Evolutionary conservation across 306 rosid species (phyloP).

Genomic region (Ormosia semicastrata): DNA sequence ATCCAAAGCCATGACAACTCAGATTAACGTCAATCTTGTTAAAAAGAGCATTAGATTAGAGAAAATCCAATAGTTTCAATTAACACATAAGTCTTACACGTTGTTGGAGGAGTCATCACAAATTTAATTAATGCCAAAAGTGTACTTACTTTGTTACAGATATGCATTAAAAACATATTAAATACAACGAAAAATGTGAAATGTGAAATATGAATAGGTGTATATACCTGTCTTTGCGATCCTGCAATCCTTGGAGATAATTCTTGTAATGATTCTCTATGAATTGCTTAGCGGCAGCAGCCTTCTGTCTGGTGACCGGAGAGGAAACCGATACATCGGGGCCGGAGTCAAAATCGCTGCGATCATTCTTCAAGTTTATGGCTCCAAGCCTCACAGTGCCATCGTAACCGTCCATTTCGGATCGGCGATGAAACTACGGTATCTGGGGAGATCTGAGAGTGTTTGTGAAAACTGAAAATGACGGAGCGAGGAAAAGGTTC

Average conservation of each 20-base stretch:
- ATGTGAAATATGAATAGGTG: neutral
- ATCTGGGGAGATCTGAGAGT: constrained; percentile 24
- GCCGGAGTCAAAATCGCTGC: constrained; percentile 58
- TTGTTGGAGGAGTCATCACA: neutral
- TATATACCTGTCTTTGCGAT: constrained; percentile 85
- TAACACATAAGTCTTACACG: neutral
- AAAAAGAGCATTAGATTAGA: neutral
- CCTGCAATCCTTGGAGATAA: constrained; percentile 89
- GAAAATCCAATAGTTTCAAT: neutral
- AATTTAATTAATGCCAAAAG: too few species aligned
- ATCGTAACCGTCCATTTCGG: constrained; percentile 76
- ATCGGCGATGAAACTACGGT: neutral
- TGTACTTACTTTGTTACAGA: too few species aligned
- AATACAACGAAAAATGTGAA: neutral
- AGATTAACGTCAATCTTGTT: neutral
- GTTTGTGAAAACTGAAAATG: neutral
- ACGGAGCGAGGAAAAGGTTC: neutral
- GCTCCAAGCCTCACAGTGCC: constrained; percentile 85
- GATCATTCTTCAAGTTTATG: constrained; percentile 71
- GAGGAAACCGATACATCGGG: constrained; percentile 88
- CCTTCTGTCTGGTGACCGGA: constrained; percentile 93
- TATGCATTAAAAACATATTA: neutral
- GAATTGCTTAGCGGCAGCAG: constrained; percentile 93
- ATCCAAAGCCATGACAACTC: neutral
- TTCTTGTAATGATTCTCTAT: constrained; percentile 98